A percentile compares a stretch with the other conserved stretches of the same genome.
Conservation (phyloP, 306 rosid genomes). For the Gastrolobium villosum region DNA sequence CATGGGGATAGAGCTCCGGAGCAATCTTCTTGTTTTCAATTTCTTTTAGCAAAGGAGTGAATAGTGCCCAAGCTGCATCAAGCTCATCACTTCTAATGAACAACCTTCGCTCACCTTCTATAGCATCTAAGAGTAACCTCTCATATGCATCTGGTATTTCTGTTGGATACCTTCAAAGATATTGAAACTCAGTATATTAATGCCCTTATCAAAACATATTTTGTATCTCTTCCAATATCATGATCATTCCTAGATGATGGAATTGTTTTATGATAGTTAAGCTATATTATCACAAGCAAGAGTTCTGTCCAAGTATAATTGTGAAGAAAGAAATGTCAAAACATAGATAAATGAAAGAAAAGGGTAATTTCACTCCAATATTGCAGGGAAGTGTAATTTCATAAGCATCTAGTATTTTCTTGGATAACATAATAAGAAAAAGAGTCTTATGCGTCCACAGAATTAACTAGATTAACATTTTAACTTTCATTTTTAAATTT, state of each 20-base stretch:
- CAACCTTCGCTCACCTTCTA: slow-evolving; percentile 92
- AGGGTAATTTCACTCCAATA: slow-evolving; percentile 7
- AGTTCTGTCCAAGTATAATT: slow-evolving; percentile 7
- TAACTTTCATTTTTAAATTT: neutral
- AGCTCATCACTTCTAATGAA: slow-evolving; percentile 98
- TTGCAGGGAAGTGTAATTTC: neutral
- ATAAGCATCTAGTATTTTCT: slow-evolving; percentile 13
- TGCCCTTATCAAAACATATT: slow-evolving; percentile 8
- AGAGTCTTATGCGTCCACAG: neutral
- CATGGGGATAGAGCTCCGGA: slow-evolving; percentile 95
- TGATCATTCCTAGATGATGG: neutral
- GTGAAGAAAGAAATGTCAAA: neutral
- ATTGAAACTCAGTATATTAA: slow-evolving; percentile 31
- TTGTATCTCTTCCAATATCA: slow-evolving; percentile 3
- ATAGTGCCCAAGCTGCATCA: slow-evolving; percentile 92
- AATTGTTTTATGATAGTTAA: neutral
- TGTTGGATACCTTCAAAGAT: slow-evolving; percentile 73
- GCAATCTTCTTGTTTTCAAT: slow-evolving; percentile 86
- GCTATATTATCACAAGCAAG: slow-evolving; percentile 24
- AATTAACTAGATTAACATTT: slow-evolving; percentile 4
- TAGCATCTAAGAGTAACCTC: slow-evolving; percentile 90
- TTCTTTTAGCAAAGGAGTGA: slow-evolving; percentile 90
- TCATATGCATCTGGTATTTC: slow-evolving; percentile 98
- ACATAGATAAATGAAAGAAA: neutral
- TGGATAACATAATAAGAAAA: neutral